These are phyloP conservation scores for Thymus mandschuricus DNA, from an alignment of 257 asterid genomes.

Conservation along the genomic window DNA sequence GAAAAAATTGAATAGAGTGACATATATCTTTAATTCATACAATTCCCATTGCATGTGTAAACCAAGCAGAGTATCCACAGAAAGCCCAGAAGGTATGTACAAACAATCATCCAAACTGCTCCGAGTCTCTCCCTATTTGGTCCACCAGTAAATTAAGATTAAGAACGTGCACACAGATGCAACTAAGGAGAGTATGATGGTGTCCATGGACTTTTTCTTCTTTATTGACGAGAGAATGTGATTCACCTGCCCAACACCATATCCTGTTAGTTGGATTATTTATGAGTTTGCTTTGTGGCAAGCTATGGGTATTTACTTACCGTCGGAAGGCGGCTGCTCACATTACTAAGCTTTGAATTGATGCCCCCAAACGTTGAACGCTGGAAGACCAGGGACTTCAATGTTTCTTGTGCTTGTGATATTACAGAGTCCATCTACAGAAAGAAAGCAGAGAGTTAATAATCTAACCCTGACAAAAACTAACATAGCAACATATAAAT, in stretches of 20 bases:
- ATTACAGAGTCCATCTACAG: conserved; percentile 88
- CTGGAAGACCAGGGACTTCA: conserved; percentile 81
- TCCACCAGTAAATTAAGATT: conserved; percentile 89
- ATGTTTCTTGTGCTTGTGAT: conserved; percentile 96
- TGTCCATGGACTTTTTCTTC: conserved; percentile 96
- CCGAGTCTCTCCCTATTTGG: conserved; percentile 53
- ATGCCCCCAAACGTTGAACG: conserved; percentile 94
- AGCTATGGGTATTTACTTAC: conserved; percentile 47
- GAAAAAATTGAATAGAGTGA: conserved; percentile 21
- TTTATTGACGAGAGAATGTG: conserved; percentile 74
- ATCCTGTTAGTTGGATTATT: background rate
- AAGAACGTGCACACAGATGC: conserved; percentile 87
- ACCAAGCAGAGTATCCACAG: conserved; percentile 30
- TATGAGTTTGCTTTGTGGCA: background rate
- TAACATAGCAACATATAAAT: background rate
- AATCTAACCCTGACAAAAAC: background rate
- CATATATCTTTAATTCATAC: conserved; percentile 21
- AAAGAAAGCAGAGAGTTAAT: conserved; percentile 19
- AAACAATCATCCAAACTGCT: conserved; percentile 37
- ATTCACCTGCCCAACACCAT: conserved; percentile 55
- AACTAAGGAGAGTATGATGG: conserved; percentile 83
- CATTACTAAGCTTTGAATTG: conserved; percentile 83
- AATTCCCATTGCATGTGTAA: conserved; percentile 30
- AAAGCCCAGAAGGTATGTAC: conserved; percentile 41
- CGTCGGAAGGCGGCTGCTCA: conserved; percentile 95